Evolutionary conservation across 2,329 filamentous ascomycete genomes (phyloP).

Genomic region (Aaosphaeria pasadenensis): DNA sequence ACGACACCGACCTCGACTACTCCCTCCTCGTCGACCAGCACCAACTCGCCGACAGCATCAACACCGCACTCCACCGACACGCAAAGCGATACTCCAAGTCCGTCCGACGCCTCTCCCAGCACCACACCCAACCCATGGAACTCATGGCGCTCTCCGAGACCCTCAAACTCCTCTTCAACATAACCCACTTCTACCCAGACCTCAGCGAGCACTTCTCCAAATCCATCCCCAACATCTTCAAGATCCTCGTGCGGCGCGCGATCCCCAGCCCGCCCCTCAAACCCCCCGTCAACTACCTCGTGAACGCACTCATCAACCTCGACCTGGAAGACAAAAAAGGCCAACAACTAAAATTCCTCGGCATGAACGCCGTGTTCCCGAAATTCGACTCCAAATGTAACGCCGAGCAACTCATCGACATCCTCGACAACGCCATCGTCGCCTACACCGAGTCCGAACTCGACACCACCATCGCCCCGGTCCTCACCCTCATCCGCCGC

Average conservation of each 20-base stretch:
- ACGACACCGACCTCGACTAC: slow-evolving; percentile 68
- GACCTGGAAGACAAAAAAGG: slow-evolving; percentile 56
- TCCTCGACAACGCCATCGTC: slow-evolving; percentile 66
- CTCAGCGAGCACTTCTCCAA: slow-evolving; percentile 61
- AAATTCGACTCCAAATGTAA: slow-evolving; percentile 58
- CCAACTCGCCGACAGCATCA: slow-evolving; percentile 65
- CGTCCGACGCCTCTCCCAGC: slow-evolving; percentile 16
- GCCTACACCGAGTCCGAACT: slow-evolving; percentile 67
- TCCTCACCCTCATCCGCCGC: slow-evolving; percentile 70
- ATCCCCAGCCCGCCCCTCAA: slow-evolving; percentile 67
- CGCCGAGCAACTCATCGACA: slow-evolving; percentile 62
- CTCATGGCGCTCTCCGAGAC: slow-evolving; percentile 81
- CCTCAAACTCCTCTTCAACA: slow-evolving; percentile 84
- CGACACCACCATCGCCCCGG: slow-evolving; percentile 66
- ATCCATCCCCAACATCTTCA: slow-evolving; percentile 67
- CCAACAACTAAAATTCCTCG: slow-evolving; percentile 40
- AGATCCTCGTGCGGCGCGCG: slow-evolving; percentile 63
- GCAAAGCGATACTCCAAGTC: slow-evolving; percentile 43
- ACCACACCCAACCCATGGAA: slow-evolving; percentile 58
- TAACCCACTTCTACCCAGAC: slow-evolving; percentile 70
- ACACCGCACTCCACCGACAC: slow-evolving; percentile 69
- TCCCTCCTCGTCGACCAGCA: slow-evolving; percentile 63
- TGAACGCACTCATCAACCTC: slow-evolving; percentile 81
- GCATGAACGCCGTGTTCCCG: slow-evolving; percentile 63
- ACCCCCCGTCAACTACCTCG: slow-evolving; percentile 65